These are phyloP conservation scores for Sclerotiophoma versabilis DNA, from an alignment of 2,329 filamentous ascomycete genomes.

Conservation along the genomic window DNA sequence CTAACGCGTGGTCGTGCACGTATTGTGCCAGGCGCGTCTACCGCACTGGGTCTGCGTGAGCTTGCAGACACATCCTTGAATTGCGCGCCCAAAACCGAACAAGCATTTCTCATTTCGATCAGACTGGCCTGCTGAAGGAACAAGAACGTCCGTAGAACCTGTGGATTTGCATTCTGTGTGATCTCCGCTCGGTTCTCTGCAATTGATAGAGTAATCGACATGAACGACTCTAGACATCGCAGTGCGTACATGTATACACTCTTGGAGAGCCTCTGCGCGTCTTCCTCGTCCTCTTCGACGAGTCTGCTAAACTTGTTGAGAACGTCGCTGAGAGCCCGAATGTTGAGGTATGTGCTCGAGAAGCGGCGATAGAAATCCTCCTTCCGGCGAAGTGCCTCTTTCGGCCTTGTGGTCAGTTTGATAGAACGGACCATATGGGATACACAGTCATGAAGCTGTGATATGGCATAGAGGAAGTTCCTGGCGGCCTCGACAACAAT, in stretches of 20 bases:
- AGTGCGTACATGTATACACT: constrained; percentile 45
- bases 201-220: constrained; percentile 46
- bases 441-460: constrained; percentile 55
- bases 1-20: constrained; percentile 41
- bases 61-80: constrained; percentile 38
- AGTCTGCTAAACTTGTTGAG: constrained; percentile 59
- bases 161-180: constrained; percentile 62
- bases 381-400: constrained; percentile 50
- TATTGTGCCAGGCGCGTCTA: constrained; percentile 36
- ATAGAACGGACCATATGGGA: constrained; percentile 47
- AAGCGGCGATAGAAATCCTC: constrained; percentile 62
- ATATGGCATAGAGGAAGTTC: constrained; percentile 62
- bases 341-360: constrained; percentile 62
- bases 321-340: constrained; percentile 64
- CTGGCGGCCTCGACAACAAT: constrained; percentile 64
- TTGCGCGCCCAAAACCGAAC: constrained; percentile 57
- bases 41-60: constrained; percentile 31
- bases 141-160: constrained; percentile 65
- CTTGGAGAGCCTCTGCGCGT: constrained; percentile 48
- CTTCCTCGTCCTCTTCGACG: constrained; percentile 59
- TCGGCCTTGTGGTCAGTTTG: constrained; percentile 51
- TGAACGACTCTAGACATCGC: constrained; percentile 46
- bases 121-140: constrained; percentile 65
- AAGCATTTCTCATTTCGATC: constrained; percentile 66
- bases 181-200: constrained; percentile 55